phyloP scores from a whole-genome alignment of 192 early-diverging fungal genomes.

The Spizellomyces punctatus region DNA sequence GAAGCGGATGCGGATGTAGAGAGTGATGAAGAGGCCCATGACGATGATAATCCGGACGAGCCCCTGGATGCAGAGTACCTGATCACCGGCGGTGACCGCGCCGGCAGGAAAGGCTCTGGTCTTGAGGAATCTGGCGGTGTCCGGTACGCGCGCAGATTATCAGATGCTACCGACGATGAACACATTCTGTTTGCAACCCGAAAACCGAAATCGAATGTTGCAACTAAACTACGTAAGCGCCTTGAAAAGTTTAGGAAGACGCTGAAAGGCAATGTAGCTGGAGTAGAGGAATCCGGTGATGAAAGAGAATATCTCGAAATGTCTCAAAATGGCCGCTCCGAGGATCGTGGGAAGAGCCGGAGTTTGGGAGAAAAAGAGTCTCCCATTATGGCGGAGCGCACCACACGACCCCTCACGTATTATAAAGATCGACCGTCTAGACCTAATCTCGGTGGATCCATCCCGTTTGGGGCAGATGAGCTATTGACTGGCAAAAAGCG shows the following conservation, averaged over 20 bases:
- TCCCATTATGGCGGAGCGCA: background rate
- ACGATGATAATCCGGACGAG: background rate
- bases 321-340: background rate
- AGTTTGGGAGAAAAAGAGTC: background rate
- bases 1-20: conserved; percentile 1
- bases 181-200: background rate
- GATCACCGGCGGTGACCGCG: background rate
- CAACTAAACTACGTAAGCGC: conserved; percentile 11
- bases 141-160: conserved; percentile 3
- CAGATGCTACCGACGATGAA: conserved; percentile 17
- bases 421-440: background rate
- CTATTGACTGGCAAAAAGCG: background rate
- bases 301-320: conserved; percentile 7
- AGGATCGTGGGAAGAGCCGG: no score
- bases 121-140: background rate
- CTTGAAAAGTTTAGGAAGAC: conserved; percentile 26
- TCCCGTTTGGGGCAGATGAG: no score
- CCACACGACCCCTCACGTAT: background rate
- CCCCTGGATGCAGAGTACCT: conserved; percentile 16
- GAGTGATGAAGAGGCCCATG: background rate
- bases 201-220: conserved; percentile 12
- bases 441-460: background rate
- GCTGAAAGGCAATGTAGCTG: conserved; percentile 11
- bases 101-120: background rate
- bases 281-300: conserved; percentile 13